Percentiles rank a stretch among this genome's conserved stretches.
Evolutionary conservation across 1,284 basidiomycete species (phyloP).

Genomic region (Schizopora paradoxa): DNA sequence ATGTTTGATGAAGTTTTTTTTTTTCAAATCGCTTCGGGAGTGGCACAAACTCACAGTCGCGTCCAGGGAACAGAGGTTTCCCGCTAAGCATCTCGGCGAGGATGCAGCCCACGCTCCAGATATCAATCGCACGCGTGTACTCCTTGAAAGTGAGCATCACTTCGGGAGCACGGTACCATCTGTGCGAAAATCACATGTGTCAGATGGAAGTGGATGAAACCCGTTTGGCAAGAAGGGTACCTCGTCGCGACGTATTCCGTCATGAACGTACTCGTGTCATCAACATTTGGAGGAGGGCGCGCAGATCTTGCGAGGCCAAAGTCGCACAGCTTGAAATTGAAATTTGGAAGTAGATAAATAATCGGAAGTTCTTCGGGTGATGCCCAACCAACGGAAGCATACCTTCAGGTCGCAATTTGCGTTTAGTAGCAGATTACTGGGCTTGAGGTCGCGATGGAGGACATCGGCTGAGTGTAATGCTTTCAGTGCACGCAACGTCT

Average conservation of each 20-base stretch:
- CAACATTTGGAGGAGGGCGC: constrained; percentile 73
- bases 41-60: constrained; percentile 54
- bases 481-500: constrained; percentile 88
- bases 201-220: not conserved
- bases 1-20: no score
- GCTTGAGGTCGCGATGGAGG: constrained; percentile 87
- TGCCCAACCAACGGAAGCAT: constrained; percentile 21
- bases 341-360: constrained; percentile 14
- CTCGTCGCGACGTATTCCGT: constrained; percentile 91
- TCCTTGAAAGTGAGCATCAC: constrained; percentile 96
- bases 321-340: constrained; percentile 66
- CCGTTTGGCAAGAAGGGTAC: constrained; percentile 36
- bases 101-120: constrained; percentile 93
- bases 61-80: constrained; percentile 85
- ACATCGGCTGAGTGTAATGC: constrained; percentile 89
- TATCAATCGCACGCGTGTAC: constrained; percentile 88
- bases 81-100: constrained; percentile 92
- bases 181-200: constrained; percentile 22
- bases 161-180: constrained; percentile 93
- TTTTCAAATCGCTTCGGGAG: constrained; percentile 8
- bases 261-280: constrained; percentile 87
- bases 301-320: constrained; percentile 88
- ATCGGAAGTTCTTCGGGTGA: constrained; percentile 11
- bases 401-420: constrained; percentile 95
- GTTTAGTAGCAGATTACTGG: constrained; percentile 87